Conservation (phyloP, 345 rosid species). For the Populus alba region DNA sequence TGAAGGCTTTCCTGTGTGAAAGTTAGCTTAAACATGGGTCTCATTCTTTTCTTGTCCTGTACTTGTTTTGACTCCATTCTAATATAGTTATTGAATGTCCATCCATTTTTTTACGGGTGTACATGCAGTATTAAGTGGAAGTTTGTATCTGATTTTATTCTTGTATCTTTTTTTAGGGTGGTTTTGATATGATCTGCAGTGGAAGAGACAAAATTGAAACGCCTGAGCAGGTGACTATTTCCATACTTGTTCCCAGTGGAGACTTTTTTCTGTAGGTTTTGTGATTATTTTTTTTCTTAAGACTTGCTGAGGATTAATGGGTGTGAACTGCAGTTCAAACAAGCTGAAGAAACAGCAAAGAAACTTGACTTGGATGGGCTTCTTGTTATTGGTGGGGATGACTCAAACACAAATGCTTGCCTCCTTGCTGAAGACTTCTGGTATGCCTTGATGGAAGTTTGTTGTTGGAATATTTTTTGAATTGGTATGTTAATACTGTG, state of each 20-base stretch:
- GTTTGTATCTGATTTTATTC: background rate
- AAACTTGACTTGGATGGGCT: conserved; percentile 94
- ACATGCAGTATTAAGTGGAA: background rate
- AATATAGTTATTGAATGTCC: background rate
- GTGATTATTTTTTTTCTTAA: background rate
- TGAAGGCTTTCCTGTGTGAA: background rate
- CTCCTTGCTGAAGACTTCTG: conserved; percentile 94
- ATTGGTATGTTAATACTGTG: background rate
- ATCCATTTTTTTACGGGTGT: background rate
- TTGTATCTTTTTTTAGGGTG: conserved; percentile 55
- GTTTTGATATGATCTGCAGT: conserved; percentile 99
- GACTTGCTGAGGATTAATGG: conserved; percentile 7
- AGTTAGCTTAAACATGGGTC: background rate
- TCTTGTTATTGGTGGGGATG: conserved; percentile 95
- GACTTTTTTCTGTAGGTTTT: background rate
- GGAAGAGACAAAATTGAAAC: conserved; percentile 99
- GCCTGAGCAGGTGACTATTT: conserved; percentile 74
- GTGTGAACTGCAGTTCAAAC: conserved; percentile 67
- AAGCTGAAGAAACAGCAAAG: conserved; percentile 89
- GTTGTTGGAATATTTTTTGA: background rate
- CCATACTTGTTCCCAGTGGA: background rate
- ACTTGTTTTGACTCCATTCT: background rate
- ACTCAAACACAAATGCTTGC: conserved; percentile 96
- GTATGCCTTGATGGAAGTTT: conserved; percentile 24
- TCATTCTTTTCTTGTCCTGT: background rate